These are phyloP conservation scores for Saturnispora hagleri DNA, from an alignment of 805 yeast species.

Conservation along the genomic window DNA sequence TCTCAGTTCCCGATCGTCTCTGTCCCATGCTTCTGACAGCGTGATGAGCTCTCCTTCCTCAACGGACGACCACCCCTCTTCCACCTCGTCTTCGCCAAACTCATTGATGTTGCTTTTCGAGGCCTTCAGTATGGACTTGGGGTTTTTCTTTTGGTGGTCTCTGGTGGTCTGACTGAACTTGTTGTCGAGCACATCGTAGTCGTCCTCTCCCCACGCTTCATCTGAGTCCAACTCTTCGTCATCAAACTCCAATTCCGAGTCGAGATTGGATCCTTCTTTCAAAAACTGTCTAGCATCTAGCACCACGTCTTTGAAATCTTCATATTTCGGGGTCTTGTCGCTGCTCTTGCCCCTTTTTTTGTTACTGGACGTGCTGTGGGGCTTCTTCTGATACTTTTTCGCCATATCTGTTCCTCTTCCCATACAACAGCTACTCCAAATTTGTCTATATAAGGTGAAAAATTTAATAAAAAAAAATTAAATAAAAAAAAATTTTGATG, in stretches of 20 bases:
- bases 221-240: constrained; percentile 50
- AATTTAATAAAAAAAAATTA: not conserved
- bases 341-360: not conserved
- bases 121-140: constrained; percentile 7
- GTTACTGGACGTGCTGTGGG: constrained; percentile 4
- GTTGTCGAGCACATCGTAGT: constrained; percentile 49
- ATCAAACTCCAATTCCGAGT: constrained; percentile 26
- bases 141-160: constrained; percentile 30
- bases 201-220: constrained; percentile 80
- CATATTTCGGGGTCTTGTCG: constrained; percentile 2
- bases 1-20: constrained; percentile 47
- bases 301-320: constrained; percentile 21
- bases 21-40: constrained; percentile 83
- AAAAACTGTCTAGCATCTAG: constrained; percentile 29
- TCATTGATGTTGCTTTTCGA: constrained; percentile 15
- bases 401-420: not conserved
- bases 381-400: constrained; percentile 14
- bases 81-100: constrained; percentile 43
- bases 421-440: not conserved
- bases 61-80: constrained; percentile 59
- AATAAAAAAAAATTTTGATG: not conserved
- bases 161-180: constrained; percentile 63
- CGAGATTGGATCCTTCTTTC: constrained; percentile 9
- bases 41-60: constrained; percentile 72
- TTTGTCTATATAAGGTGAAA: not conserved